Evolutionary conservation across 495 filamentous ascomycete species (phyloP).

Genomic region (Aspergillus affinis): DNA sequence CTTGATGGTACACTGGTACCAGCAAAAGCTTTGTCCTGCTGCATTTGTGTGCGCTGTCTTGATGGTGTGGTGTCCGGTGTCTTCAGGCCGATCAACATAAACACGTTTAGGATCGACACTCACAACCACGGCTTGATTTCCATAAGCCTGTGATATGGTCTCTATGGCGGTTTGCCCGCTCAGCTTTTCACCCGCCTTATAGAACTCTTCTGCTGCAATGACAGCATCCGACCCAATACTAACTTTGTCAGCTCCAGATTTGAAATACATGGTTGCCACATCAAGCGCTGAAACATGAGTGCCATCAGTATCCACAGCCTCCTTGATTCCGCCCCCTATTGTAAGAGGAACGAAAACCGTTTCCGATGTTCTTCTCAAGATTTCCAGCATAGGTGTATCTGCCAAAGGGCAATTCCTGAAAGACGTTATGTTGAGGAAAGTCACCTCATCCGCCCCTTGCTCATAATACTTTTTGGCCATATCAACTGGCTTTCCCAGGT

Average conservation of each 20-base stretch:
- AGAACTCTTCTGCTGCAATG: conserved; percentile 85
- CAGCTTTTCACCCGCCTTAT: conserved; percentile 61
- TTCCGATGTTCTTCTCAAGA: conserved; percentile 78
- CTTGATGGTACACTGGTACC: conserved; percentile 98
- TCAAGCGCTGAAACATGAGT: conserved; percentile 81
- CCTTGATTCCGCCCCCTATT: conserved; percentile 90
- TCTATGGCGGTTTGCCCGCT: conserved; percentile 88
- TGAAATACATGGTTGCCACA: conserved; percentile 96
- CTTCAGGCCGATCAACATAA: conserved; percentile 70
- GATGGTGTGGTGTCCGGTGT: conserved; percentile 77
- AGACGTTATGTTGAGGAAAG: conserved; percentile 96
- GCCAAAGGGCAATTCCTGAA: conserved; percentile 92
- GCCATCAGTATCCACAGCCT: conserved; percentile 88
- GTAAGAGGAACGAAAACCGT: conserved; percentile 98
- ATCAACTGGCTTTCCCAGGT: conserved; percentile 93
- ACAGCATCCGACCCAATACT: conserved; percentile 97
- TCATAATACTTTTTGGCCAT: conserved; percentile 94
- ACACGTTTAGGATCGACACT: conserved; percentile 91
- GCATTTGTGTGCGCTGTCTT: conserved; percentile 68
- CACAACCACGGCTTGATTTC: conserved; percentile 95
- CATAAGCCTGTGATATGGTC: conserved; percentile 89
- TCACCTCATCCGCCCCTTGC: conserved; percentile 94
- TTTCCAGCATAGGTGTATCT: conserved; percentile 94
- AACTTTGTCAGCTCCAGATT: conserved; percentile 97
- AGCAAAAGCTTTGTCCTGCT: conserved; percentile 78